Evolutionary conservation across 805 yeast species (phyloP), one percentile per base, ranked within the genome.

Genomic region (Yarrowia phangngaensis): DNA sequence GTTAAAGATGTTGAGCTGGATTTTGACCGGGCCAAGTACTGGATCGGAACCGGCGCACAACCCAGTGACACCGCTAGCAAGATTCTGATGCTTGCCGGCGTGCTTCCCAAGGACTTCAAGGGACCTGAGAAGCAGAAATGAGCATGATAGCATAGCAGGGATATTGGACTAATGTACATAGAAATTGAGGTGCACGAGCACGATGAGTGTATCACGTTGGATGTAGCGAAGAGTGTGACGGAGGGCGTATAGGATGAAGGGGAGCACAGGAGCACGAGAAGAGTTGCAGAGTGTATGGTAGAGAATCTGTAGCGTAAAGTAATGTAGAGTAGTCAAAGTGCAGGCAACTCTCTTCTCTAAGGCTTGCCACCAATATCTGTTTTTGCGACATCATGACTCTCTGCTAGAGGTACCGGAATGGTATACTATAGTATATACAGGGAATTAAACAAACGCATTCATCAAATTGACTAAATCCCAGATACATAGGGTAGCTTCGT

Each of bases 31-130:
- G 79, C 95, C 4, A 87, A 87, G 64, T 92, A 92, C 67, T 92
- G 98, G 98, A 70, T 92, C 26, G 95, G 96, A 59, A 95, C 87
- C 14, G 98, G 98, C 9, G 97, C 97, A 1, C 95, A 85, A 63
- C 95, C 96, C 6, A 79, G 90, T 17, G 88, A 83, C 33, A 71
- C 92, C 3, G 95, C 90, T 9, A 74, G 79, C 2, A 78, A 78
- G 55, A 68, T 92, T 46, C 76, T 92, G 63, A 80, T 79, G 61
- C 86, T 34, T 88, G 95, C 71, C 2, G 52, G 75, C 77, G 51
- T 75, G 61, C 71, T 58, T 72, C 86, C 68, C n/a, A 64, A 59
- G 14, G 56, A 53, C 34, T 68, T 66, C 66, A 64, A 65, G 1
- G 67, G 68, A 4, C 65, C 67, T 13, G 16, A 51, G 17, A 13